A percentile compares a stretch with the other conserved stretches of the same genome.
Conservation (phyloP, 2,329 filamentous ascomycete genomes). For the Phaeosphaeria sp. region DNA sequence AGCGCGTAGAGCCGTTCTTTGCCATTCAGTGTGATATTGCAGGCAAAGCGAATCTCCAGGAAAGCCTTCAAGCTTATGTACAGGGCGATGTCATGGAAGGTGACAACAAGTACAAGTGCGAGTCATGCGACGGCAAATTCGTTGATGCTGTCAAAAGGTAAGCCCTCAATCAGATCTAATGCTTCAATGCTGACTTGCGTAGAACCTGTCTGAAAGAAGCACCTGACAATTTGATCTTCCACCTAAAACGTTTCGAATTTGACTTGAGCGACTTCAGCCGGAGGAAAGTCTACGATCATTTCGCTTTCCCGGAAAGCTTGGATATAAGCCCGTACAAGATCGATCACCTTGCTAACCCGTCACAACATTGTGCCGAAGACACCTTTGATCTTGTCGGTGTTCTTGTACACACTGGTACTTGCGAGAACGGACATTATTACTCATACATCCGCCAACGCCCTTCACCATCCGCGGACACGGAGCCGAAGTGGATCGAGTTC, state of each 20-base stretch:
- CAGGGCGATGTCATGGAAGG: constrained; percentile 97
- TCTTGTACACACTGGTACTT: constrained; percentile 89
- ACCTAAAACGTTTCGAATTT: constrained; percentile 87
- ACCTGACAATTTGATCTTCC: constrained; percentile 93
- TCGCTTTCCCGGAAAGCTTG: constrained; percentile 82
- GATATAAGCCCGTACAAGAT: constrained; percentile 91
- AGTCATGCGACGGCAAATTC: constrained; percentile 78
- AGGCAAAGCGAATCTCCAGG: constrained; percentile 80
- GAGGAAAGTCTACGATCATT: constrained; percentile 95
- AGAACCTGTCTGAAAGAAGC: constrained; percentile 91
- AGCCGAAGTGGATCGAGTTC: constrained; percentile 80
- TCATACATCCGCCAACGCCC: constrained; percentile 89
- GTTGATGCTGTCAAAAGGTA: constrained; percentile 92
- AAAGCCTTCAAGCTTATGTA: constrained; percentile 93
- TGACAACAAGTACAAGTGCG: constrained; percentile 98
- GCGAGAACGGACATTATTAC: constrained; percentile 96
- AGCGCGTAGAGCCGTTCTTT: constrained; percentile 87
- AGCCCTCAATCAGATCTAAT: constrained; percentile 9
- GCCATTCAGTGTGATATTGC: constrained; percentile 97
- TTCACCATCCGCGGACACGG: constrained; percentile 53
- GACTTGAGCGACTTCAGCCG: constrained; percentile 77
- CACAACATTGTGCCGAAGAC: constrained; percentile 67
- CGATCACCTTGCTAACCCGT: constrained; percentile 75
- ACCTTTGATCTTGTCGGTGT: constrained; percentile 94
- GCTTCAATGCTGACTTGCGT: constrained; percentile 14